Conservation (phyloP, 2,329 filamentous ascomycete genomes). For the Trichoderma sp. region DNA sequence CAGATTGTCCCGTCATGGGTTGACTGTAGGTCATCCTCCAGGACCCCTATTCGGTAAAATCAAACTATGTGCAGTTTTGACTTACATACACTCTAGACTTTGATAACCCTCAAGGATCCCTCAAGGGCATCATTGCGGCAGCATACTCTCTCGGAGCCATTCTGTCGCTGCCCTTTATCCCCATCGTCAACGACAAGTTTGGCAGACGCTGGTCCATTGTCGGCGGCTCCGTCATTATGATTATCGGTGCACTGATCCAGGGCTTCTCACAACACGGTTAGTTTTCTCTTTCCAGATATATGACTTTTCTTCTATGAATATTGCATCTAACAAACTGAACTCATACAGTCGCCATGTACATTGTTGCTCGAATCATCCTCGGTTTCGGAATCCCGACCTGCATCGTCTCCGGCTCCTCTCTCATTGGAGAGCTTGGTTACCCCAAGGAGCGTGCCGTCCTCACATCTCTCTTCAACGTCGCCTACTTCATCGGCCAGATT, state of each 20-base stretch:
- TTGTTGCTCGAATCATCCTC: constrained; percentile 2
- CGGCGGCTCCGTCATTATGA: background rate
- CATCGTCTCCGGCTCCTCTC: constrained; percentile 1
- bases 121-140: background rate
- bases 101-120: background rate
- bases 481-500: constrained; percentile 3
- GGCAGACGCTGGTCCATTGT: background rate
- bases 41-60: background rate
- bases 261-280: background rate
- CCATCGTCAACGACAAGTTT: background rate
- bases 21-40: background rate
- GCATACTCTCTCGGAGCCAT: constrained; percentile 4
- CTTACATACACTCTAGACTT: background rate
- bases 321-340: background rate
- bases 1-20: constrained; percentile 10
- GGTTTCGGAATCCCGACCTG: constrained; percentile 5
- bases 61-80: background rate
- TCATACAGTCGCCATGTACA: background rate
- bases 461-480: constrained; percentile 5
- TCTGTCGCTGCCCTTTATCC: constrained; percentile 2
- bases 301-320: too few relatives aligned
- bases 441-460: constrained; percentile 9
- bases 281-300: background rate
- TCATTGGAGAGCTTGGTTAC: constrained; percentile 1
- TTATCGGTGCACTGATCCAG: background rate